These are phyloP conservation scores for Mallotus japonicus DNA, from an alignment of 441 rosid genomes.

Conservation along the genomic window DNA sequence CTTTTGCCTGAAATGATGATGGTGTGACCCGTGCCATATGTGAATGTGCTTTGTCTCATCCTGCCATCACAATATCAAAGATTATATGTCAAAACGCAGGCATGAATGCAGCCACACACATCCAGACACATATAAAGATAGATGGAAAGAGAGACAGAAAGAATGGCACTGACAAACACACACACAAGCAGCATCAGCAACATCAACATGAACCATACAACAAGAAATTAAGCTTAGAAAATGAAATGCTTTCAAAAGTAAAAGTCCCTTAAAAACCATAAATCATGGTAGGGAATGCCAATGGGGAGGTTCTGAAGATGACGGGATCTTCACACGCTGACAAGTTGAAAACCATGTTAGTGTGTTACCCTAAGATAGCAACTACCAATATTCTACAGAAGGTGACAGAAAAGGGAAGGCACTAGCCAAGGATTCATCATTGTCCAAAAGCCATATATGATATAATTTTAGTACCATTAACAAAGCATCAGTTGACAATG, in stretches of 20 bases:
- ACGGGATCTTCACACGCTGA: background rate
- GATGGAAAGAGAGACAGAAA: background rate
- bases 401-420: background rate
- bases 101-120: background rate
- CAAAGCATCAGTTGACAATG: background rate
- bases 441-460: background rate
- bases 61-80: slow-evolving; percentile 40
- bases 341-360: background rate
- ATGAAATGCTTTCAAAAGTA: slow-evolving; percentile 1
- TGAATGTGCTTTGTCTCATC: slow-evolving; percentile 65
- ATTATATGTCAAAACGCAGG: slow-evolving; percentile 24
- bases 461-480: background rate
- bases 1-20: slow-evolving; percentile 64
- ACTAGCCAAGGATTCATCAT: background rate
- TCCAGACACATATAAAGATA: background rate
- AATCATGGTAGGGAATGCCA: background rate
- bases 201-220: background rate
- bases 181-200: too few species aligned
- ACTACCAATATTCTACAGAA: background rate
- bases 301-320: background rate
- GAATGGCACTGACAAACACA: background rate
- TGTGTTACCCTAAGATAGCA: background rate
- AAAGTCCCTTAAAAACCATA: background rate
- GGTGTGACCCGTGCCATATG: slow-evolving; percentile 65
- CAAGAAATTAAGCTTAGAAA: background rate